Evolutionary conservation across 192 early-diverging fungal species (phyloP), one percentile per base, ranked within the genome.

Genomic region (Backusella macrospora): DNA sequence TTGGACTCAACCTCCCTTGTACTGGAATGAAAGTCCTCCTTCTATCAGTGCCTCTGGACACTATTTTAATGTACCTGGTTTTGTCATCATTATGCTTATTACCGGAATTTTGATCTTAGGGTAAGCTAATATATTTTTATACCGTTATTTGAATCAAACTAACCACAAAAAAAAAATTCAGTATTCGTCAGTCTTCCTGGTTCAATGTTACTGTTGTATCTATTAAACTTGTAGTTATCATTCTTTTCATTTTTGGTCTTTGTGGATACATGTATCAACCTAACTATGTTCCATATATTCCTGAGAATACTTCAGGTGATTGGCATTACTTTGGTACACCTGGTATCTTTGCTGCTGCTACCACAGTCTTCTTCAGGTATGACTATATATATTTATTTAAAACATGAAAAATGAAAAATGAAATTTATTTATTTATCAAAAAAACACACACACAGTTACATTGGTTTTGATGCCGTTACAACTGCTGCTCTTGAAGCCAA

Each of bases 381-480:
- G 8, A 48, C 5, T 43, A 9, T 43, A 9, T 43, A 9, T 10
- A 0, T 43, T 43, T 43, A 9, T 18, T 18, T 52, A 8, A 8
- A 18, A 18, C 48, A 49, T 15, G n/a, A 16, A n/a, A 18, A n/a
- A n/a, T n/a, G 18, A 52, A 52, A 18, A 23, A n/a, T 9, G n/a
- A 18, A 52, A 52, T 18, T 5, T 49, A 1, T 8, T 49, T 8
- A 0, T 49, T 49, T 49, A 18, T 49, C 18, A 7, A 49, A 49
- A 26, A 55, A 12, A 52, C 1, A 52, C 29, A 52, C n/a, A n/a
- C n/a, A 59, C 13, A 74, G 91, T 15, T 96, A 95, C 71, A 92
- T 96, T 80, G 95, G 96, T 14, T 96, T 96, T 81, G 96, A 97
- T 79, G 86, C 91, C 6, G 91, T 96, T 16, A 90, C 94, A 0